Percentiles rank a stretch among this genome's conserved stretches.
Evolutionary conservation across 768 basidiomycete genomes (phyloP).

Genomic region (Mycena capillaripes): DNA sequence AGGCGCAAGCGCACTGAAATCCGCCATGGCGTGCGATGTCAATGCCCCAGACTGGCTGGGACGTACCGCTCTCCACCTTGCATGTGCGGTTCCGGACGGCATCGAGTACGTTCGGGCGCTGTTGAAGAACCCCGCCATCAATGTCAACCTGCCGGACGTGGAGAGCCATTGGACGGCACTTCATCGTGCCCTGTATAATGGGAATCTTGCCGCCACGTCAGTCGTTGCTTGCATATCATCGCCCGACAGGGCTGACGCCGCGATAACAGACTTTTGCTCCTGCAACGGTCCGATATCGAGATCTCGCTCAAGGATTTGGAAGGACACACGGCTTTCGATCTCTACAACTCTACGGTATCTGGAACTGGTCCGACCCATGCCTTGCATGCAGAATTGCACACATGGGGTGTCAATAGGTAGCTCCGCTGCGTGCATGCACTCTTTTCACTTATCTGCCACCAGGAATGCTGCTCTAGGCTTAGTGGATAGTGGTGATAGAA

Average conservation of each 20-base stretch:
- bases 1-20: slow-evolving; percentile 56
- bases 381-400: slow-evolving; percentile 74
- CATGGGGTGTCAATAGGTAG: slow-evolving; percentile 90
- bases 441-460: slow-evolving; percentile 12
- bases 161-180: slow-evolving; percentile 95
- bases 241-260: slow-evolving; percentile 36
- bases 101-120: slow-evolving; percentile 85
- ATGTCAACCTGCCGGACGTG: slow-evolving; percentile 83
- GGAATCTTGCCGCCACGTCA: slow-evolving; percentile 80
- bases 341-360: slow-evolving; percentile 91
- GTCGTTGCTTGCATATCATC: slow-evolving; percentile 43
- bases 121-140: slow-evolving; percentile 80
- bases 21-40: slow-evolving; percentile 60
- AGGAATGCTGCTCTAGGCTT: slow-evolving; percentile 93
- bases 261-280: slow-evolving; percentile 72
- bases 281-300: slow-evolving; percentile 84
- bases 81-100: slow-evolving; percentile 75
- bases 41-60: slow-evolving; percentile 83
- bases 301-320: slow-evolving; percentile 82
- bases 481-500: slow-evolving; percentile 83
- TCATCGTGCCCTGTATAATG: slow-evolving; percentile 87
- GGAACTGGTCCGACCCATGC: slow-evolving; percentile 71
- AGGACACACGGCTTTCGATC: slow-evolving; percentile 91
- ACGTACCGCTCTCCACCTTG: slow-evolving; percentile 86
- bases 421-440: slow-evolving; percentile 32